These are phyloP conservation scores for Rhodamnia rubescens DNA, from an alignment of 345 rosid genomes.

Conservation along the genomic window DNA sequence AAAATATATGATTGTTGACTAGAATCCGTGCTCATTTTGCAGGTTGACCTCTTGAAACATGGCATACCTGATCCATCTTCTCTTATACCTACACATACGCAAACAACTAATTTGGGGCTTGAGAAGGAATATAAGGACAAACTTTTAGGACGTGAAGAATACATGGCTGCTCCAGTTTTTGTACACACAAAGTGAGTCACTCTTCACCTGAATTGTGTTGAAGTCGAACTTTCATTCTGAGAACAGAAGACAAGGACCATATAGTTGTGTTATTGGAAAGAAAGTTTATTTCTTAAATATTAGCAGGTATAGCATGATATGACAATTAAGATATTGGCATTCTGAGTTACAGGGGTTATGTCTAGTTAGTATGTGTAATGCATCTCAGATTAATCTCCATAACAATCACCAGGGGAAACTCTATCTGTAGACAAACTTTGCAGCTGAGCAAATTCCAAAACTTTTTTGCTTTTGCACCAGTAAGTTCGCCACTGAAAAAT, in stretches of 20 bases:
- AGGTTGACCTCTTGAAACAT: slow-evolving; percentile 85
- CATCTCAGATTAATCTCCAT: neutral
- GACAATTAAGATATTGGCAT: neutral
- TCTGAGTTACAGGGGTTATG: neutral
- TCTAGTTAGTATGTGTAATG: neutral
- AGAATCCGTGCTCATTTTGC: neutral
- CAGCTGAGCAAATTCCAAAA: neutral
- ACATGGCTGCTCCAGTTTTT: slow-evolving; percentile 65
- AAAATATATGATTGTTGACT: neutral
- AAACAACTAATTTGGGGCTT: slow-evolving; percentile 27
- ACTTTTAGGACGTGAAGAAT: slow-evolving; percentile 37
- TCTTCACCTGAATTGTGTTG: slow-evolving; percentile 1
- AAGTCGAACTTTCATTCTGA: neutral
- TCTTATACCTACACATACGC: slow-evolving; percentile 24
- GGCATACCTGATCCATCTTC: slow-evolving; percentile 81
- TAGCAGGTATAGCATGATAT: neutral
- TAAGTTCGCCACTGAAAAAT: neutral
- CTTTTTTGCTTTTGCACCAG: neutral
- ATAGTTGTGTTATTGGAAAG: neutral
- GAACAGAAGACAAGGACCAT: neutral
- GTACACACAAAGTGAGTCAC: slow-evolving; percentile 67
- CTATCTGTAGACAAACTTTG: neutral
- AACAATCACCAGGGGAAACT: neutral
- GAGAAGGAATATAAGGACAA: slow-evolving; percentile 47
- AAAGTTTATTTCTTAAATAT: neutral